Conservation (phyloP, 2,329 filamentous ascomycete species). For the Fusarium torreyae region DNA sequence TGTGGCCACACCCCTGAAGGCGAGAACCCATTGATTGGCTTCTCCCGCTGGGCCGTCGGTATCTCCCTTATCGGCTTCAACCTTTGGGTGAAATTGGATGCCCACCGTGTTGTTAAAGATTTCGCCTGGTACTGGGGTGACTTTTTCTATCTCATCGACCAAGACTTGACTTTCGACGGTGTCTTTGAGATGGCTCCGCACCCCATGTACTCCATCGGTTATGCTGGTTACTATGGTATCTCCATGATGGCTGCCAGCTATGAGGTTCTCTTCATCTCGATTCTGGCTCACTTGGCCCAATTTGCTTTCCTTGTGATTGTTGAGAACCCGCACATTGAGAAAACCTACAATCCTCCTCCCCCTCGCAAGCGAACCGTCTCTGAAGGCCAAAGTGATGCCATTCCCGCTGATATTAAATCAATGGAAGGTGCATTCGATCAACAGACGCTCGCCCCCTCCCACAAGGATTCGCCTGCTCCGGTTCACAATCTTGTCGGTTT, state of each 20-base stretch:
- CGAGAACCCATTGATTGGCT: slow-evolving; percentile 78
- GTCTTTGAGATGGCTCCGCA: slow-evolving; percentile 99
- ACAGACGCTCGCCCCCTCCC: slow-evolving; percentile 42
- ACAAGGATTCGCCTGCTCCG: slow-evolving; percentile 68
- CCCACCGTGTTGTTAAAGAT: slow-evolving; percentile 97
- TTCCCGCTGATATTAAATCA: slow-evolving; percentile 47
- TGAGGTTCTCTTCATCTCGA: slow-evolving; percentile 96
- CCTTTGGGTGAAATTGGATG: slow-evolving; percentile 98
- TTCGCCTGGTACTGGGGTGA: slow-evolving; percentile 99
- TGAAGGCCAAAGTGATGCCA: slow-evolving; percentile 52
- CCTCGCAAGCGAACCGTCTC: slow-evolving; percentile 72
- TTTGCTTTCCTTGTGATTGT: slow-evolving; percentile 93
- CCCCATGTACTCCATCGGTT: slow-evolving; percentile 98
- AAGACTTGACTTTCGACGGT: slow-evolving; percentile 97
- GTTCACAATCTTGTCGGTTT: slow-evolving; percentile 89
- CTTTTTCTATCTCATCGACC: slow-evolving; percentile 98
- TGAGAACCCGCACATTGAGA: slow-evolving; percentile 98
- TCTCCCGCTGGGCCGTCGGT: slow-evolving; percentile 84
- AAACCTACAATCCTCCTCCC: slow-evolving; percentile 93
- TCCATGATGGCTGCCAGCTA: slow-evolving; percentile 99
- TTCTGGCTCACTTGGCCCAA: slow-evolving; percentile 93
- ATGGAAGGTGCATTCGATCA: slow-evolving; percentile 46
- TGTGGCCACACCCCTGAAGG: slow-evolving; percentile 82
- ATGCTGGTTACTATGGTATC: slow-evolving; percentile 98
- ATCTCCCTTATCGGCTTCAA: slow-evolving; percentile 91